Percentiles rank a stretch among this genome's conserved stretches.
Conservation (phyloP, 2,329 filamentous ascomycete species). For the Exophiala aquamarina region DNA sequence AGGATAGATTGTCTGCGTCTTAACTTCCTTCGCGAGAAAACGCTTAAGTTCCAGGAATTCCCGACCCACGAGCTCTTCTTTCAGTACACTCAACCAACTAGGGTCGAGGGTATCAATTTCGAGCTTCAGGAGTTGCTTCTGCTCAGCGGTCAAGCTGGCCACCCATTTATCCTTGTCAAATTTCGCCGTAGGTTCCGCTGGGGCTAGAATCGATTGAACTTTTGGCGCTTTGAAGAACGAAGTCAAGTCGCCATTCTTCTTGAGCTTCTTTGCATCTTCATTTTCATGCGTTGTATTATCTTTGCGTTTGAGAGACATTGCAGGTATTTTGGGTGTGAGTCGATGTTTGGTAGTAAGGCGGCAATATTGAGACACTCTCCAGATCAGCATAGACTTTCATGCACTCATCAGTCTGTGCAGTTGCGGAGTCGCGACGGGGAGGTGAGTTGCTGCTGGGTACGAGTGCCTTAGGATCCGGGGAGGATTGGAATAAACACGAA, state of each 20-base stretch:
- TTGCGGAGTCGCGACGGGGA: too few relatives aligned
- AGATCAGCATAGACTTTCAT: too few relatives aligned
- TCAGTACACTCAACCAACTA: slow-evolving; percentile 85
- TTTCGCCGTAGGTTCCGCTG: slow-evolving; percentile 41
- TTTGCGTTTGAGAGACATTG: slow-evolving; percentile 26
- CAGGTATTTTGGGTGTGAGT: too few relatives aligned
- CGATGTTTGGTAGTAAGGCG: too few relatives aligned
- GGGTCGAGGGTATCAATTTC: slow-evolving; percentile 92
- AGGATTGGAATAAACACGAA: too few relatives aligned
- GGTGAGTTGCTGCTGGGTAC: too few relatives aligned
- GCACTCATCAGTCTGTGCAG: too few relatives aligned
- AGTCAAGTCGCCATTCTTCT: slow-evolving; percentile 75
- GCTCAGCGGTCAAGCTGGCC: slow-evolving; percentile 73
- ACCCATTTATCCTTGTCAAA: slow-evolving; percentile 94
- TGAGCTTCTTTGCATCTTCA: slow-evolving; percentile 67
- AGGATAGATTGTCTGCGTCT: slow-evolving; percentile 79
- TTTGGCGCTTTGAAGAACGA: slow-evolving; percentile 83
- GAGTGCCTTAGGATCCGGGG: too few relatives aligned
- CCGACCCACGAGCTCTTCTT: slow-evolving; percentile 75
- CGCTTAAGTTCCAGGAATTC: slow-evolving; percentile 86
- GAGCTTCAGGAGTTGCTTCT: slow-evolving; percentile 76
- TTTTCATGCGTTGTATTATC: slow-evolving; percentile 20
- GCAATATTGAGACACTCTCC: too few relatives aligned
- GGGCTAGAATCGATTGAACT: slow-evolving; percentile 35
- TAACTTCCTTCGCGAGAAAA: slow-evolving; percentile 78